Conservation (phyloP, 106 monocot species). For the Dendrobium huoshanense region DNA sequence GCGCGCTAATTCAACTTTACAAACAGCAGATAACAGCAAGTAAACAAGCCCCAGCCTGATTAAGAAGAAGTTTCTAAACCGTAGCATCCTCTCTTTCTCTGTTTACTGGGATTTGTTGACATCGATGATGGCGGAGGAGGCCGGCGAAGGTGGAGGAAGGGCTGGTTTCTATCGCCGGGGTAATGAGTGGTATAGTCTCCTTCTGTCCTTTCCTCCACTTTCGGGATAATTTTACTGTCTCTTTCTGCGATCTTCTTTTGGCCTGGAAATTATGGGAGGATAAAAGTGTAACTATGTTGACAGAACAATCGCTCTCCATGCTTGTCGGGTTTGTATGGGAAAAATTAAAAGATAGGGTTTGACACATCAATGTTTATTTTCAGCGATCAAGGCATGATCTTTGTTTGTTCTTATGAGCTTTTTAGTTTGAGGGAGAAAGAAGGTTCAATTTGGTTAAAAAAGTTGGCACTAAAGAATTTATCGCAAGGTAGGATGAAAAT, state of each 20-base stretch:
- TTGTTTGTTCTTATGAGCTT: not conserved
- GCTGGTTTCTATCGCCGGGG: conserved; percentile 17
- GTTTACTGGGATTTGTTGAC: not conserved
- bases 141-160: not conserved
- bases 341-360: no score
- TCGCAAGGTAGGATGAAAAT: not conserved
- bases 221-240: not conserved
- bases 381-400: not conserved
- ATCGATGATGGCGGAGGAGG: not conserved
- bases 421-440: not conserved
- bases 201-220: not conserved
- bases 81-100: not conserved
- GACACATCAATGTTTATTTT: not conserved
- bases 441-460: not conserved
- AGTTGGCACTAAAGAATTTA: not conserved
- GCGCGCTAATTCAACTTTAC: not conserved
- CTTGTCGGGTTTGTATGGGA: no score
- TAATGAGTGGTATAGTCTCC: conserved; percentile 12
- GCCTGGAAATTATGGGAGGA: not conserved
- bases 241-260: not conserved
- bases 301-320: no score
- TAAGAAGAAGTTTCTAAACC: not conserved
- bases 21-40: no score
- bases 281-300: not conserved
- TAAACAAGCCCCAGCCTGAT: no score